A percentile compares a stretch with the other conserved stretches of the same genome.
phyloP scores from a whole-genome alignment of 2,329 filamentous ascomycete species.

The Trichothecium roseum region DNA sequence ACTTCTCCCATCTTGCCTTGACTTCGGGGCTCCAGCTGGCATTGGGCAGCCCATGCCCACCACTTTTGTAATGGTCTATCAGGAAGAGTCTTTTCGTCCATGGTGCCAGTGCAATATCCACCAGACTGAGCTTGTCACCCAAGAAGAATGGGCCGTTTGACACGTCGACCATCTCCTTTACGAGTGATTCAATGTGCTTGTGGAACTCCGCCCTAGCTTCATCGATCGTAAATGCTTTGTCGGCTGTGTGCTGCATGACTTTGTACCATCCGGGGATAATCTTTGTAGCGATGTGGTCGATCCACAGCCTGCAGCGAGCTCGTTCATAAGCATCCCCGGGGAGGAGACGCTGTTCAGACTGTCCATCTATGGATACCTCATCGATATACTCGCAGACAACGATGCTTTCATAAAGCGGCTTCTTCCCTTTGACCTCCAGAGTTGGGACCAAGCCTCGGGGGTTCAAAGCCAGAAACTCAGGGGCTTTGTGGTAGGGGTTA shows the following conservation, averaged over 20 bases:
- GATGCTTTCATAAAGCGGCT: slow-evolving; percentile 61
- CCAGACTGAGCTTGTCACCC: slow-evolving; percentile 50
- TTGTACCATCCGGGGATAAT: slow-evolving; percentile 63
- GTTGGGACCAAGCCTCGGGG: slow-evolving; percentile 69
- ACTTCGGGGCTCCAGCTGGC: slow-evolving; percentile 34
- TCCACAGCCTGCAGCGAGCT: slow-evolving; percentile 61
- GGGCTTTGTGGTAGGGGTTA: slow-evolving; percentile 66
- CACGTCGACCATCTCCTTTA: slow-evolving; percentile 44
- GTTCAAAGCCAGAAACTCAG: slow-evolving; percentile 59
- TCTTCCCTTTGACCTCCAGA: slow-evolving; percentile 37
- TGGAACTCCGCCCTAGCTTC: slow-evolving; percentile 49
- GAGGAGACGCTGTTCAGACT: slow-evolving; percentile 36
- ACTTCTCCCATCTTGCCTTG: slow-evolving; percentile 57
- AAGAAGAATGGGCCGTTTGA: slow-evolving; percentile 50
- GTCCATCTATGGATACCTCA: slow-evolving; percentile 49
- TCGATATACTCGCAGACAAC: slow-evolving; percentile 70
- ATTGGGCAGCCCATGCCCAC: slow-evolving; percentile 35
- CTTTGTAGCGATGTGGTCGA: slow-evolving; percentile 56
- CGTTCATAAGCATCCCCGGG: slow-evolving; percentile 52
- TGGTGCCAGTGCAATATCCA: slow-evolving; percentile 62
- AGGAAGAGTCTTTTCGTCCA: slow-evolving; percentile 65
- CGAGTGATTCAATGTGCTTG: slow-evolving; percentile 47
- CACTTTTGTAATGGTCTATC: slow-evolving; percentile 63
- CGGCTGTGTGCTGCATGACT: slow-evolving; percentile 42
- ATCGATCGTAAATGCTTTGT: slow-evolving; percentile 36